Evolutionary conservation across 805 yeast species (phyloP).

Genomic region (Metschnikowia proteae): DNA sequence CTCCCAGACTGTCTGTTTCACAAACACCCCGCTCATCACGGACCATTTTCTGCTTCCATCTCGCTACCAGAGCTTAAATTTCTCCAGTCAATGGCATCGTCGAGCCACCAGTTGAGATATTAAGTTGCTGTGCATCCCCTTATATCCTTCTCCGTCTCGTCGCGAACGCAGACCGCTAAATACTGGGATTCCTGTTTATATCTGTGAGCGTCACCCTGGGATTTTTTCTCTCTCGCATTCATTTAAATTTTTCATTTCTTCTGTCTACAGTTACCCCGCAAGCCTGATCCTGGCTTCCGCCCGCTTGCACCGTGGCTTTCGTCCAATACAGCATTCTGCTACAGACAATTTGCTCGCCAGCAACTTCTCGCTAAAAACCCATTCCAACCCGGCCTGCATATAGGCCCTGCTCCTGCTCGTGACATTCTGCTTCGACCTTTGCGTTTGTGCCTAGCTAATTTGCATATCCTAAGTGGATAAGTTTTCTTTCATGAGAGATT

Average conservation of each 20-base stretch:
- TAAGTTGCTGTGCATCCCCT: slow-evolving; percentile 1
- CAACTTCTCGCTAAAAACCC: neutral
- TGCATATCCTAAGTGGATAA: neutral
- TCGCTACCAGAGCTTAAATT: neutral
- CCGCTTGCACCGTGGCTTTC: slow-evolving; percentile 2
- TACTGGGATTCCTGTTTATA: slow-evolving; percentile 1
- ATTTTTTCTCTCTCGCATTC: neutral
- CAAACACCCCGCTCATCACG: no score
- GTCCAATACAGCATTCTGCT: neutral
- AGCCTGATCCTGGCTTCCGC: slow-evolving; percentile 4
- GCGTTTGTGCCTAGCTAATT: slow-evolving; percentile 2
- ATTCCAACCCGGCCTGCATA: neutral
- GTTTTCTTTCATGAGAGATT: neutral
- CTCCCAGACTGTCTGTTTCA: no score
- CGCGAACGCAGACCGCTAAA: slow-evolving; percentile 6
- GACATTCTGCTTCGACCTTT: neutral
- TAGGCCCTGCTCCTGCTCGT: neutral
- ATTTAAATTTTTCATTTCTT: slow-evolving; percentile 1
- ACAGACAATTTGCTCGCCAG: neutral
- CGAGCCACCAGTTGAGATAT: neutral
- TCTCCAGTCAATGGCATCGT: slow-evolving; percentile 3
- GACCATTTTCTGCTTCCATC: neutral
- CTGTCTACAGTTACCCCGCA: neutral
- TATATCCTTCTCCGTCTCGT: slow-evolving; percentile 1
- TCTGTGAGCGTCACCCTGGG: slow-evolving; percentile 5